These are phyloP conservation scores for Pyrenula massariospora DNA, from an alignment of 495 filamentous ascomycete genomes.

Conservation along the genomic window DNA sequence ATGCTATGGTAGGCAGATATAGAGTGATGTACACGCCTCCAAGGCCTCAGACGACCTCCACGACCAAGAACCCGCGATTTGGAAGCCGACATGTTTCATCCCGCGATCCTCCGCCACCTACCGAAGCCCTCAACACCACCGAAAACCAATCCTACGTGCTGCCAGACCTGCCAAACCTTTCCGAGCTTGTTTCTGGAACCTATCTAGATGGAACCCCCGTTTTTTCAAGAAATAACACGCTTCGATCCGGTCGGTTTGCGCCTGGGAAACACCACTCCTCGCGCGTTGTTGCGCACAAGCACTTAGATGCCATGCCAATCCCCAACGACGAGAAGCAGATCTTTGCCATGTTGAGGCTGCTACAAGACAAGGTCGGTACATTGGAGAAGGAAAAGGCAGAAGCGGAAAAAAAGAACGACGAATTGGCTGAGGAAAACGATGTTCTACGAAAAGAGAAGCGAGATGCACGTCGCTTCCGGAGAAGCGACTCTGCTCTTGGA, in stretches of 20 bases:
- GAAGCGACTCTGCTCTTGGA: conserved; percentile 26
- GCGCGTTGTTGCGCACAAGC: conserved; percentile 13
- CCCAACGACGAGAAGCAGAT: conserved; percentile 59
- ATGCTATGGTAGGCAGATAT: conserved; percentile 33
- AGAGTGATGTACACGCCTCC: conserved; percentile 29
- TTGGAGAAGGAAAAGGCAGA: conserved; percentile 50
- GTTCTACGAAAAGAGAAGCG: conserved; percentile 33
- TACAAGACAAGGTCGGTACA: conserved; percentile 53
- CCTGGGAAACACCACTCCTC: conserved; percentile 35
- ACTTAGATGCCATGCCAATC: conserved; percentile 49
- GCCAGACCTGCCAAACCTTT: conserved; percentile 57
- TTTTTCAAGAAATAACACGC: conserved; percentile 36
- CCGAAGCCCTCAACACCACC: conserved; percentile 25
- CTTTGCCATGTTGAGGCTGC: conserved; percentile 52
- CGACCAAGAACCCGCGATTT: conserved; percentile 45
- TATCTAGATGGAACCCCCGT: conserved; percentile 56
- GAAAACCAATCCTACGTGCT: conserved; percentile 50
- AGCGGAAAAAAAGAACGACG: conserved; percentile 39
- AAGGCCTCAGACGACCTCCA: conserved; percentile 34
- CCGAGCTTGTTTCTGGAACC: conserved; percentile 58
- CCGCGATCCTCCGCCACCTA: conserved; percentile 29
- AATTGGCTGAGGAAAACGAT: conserved; percentile 45
- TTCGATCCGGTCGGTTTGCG: conserved; percentile 39
- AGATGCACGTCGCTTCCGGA: background rate
- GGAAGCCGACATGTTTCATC: conserved; percentile 29